Conservation (phyloP, 2,329 filamentous ascomycete species). For the Diaporthe caulivora region DNA sequence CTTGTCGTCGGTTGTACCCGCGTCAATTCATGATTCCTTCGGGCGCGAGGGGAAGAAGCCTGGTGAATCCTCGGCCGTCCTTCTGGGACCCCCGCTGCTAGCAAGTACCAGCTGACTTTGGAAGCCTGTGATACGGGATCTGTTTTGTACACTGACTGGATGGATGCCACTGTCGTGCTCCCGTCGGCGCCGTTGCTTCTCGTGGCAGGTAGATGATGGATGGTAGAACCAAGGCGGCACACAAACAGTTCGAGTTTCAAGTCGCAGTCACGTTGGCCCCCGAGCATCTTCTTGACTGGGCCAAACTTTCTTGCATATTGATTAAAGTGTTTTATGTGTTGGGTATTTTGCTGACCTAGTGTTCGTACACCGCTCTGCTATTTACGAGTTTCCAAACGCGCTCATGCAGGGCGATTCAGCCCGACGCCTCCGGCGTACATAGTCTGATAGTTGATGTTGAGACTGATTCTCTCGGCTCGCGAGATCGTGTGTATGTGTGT, state of each 20-base stretch:
- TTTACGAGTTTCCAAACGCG: slow-evolving; percentile 15
- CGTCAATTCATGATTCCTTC: neutral
- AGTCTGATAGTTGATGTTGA: neutral
- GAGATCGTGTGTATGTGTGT: slow-evolving; percentile 13
- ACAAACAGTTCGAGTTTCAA: slow-evolving; percentile 16
- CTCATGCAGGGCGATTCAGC: slow-evolving; percentile 7
- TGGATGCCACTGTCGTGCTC: slow-evolving; percentile 4
- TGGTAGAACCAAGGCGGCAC: neutral
- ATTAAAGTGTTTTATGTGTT: neutral
- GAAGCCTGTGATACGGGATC: neutral
- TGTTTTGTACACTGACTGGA: neutral
- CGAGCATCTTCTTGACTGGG: neutral
- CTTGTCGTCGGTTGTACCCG: neutral
- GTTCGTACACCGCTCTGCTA: slow-evolving; percentile 21
- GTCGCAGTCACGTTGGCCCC: slow-evolving; percentile 10
- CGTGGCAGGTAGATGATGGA: slow-evolving; percentile 7
- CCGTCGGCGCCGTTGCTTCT: slow-evolving; percentile 18
- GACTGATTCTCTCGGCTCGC: slow-evolving; percentile 20
- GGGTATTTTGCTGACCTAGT: neutral
- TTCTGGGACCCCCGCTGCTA: slow-evolving; percentile 2
- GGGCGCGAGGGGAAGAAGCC: neutral
- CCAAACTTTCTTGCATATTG: slow-evolving; percentile 1
- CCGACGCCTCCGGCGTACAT: slow-evolving; percentile 15
- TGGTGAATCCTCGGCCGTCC: neutral
- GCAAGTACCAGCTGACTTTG: slow-evolving; percentile 5